These are phyloP conservation scores for Schoenoplectus triqueter DNA, from an alignment of 202 grass and related monocot genomes.

Conservation along the genomic window DNA sequence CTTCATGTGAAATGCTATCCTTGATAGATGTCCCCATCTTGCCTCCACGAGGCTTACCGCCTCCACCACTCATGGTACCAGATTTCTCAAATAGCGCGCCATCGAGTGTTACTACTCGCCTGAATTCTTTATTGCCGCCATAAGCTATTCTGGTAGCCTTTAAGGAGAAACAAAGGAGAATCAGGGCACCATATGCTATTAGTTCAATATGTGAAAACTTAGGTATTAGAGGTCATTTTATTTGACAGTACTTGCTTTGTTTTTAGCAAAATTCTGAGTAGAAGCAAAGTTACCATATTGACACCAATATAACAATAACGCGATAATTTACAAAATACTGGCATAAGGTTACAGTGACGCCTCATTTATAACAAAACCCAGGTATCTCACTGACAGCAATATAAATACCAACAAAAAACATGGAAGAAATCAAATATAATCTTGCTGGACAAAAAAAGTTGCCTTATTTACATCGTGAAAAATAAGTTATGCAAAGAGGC, in stretches of 20 bases:
- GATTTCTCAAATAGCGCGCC: slow-evolving; percentile 91
- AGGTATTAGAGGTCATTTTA: neutral
- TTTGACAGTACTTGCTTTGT: neutral
- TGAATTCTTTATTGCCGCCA: slow-evolving; percentile 64
- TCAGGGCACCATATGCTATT: neutral
- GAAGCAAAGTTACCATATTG: slow-evolving; percentile 12
- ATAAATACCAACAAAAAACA: neutral
- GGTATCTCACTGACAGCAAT: neutral
- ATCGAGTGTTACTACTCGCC: slow-evolving; percentile 79
- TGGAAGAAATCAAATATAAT: slow-evolving; percentile 1
- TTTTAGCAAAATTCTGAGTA: neutral
- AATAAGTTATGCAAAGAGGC: neutral
- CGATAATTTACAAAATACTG: neutral
- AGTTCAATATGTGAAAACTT: neutral
- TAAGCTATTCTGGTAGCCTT: slow-evolving; percentile 95
- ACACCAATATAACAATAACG: neutral
- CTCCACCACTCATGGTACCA: slow-evolving; percentile 95
- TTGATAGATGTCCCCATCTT: slow-evolving; percentile 84
- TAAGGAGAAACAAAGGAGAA: slow-evolving; percentile 10
- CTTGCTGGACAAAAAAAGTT: neutral
- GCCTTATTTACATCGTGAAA: slow-evolving; percentile 18
- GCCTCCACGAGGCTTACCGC: slow-evolving; percentile 63
- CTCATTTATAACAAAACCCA: neutral
- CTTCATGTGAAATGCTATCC: slow-evolving; percentile 67
- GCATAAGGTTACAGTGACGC: neutral